Percentiles rank a stretch among this genome's conserved stretches.
phyloP scores from a whole-genome alignment of 441 rosid species.

The Populus hybrid region DNA sequence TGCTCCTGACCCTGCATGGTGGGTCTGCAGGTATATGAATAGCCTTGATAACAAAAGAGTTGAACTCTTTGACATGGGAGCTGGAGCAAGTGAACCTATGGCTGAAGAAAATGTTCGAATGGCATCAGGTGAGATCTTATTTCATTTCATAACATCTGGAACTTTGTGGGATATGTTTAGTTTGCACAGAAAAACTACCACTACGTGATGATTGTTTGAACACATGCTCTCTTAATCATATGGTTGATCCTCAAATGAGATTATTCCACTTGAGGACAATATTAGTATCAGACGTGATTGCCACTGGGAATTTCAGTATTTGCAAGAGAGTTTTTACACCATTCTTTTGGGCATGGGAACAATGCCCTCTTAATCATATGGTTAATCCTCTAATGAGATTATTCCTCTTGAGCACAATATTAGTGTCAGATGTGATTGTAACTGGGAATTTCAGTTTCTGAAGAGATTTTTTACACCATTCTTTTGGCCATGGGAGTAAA shows the following conservation, averaged over 20 bases:
- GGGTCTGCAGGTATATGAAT: constrained; percentile 66
- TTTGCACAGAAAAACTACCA: not conserved
- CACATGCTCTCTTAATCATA: not conserved
- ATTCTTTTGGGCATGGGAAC: no score
- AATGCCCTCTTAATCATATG: not conserved
- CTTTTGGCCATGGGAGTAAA: not conserved
- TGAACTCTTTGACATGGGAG: constrained; percentile 94
- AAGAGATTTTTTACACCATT: not conserved
- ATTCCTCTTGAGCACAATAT: not conserved
- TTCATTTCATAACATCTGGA: not conserved
- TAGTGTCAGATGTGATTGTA: not conserved
- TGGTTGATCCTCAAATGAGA: not conserved
- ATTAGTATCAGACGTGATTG: not conserved
- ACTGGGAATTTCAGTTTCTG: not conserved
- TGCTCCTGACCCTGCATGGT: constrained; percentile 8
- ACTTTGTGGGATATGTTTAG: not conserved
- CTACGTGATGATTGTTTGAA: not conserved
- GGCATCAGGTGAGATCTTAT: constrained; percentile 67
- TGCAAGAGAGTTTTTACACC: no score
- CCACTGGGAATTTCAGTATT: not conserved
- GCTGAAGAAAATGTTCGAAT: constrained; percentile 82
- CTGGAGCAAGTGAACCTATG: constrained; percentile 86
- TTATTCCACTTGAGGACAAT: not conserved
- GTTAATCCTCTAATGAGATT: not conserved
- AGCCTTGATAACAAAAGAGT: constrained; percentile 89